Percentiles rank a stretch among this genome's conserved stretches.
Conservation (phyloP, 352 stramenopile genomes). For the Lagenidium giganteum region DNA sequence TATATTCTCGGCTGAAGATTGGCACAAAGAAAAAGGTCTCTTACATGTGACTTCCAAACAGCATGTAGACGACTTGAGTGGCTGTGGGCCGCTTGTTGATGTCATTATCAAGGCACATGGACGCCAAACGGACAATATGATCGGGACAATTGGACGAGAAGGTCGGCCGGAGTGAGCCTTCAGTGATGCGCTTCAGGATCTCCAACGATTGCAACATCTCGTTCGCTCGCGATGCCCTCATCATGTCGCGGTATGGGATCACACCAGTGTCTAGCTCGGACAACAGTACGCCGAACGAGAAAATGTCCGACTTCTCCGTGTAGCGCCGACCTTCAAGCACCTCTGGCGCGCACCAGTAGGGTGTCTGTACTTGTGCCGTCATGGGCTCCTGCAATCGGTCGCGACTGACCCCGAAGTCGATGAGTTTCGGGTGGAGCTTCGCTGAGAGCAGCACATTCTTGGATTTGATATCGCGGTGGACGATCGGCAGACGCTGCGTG, state of each 20-base stretch:
- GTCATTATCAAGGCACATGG: conserved; percentile 59
- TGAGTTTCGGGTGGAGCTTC: conserved; percentile 61
- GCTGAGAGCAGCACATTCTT: conserved; percentile 85
- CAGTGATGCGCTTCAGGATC: conserved; percentile 71
- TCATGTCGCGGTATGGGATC: conserved; percentile 65
- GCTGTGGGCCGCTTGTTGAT: conserved; percentile 52
- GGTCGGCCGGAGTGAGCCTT: conserved; percentile 66
- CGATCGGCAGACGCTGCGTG: conserved; percentile 53
- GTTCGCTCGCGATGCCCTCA: too few relatives aligned
- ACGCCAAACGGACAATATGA: conserved; percentile 44
- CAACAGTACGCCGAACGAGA: conserved; percentile 69
- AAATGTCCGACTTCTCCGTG: conserved; percentile 75
- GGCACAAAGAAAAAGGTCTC: too few relatives aligned
- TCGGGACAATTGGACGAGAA: conserved; percentile 64
- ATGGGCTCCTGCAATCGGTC: conserved; percentile 66
- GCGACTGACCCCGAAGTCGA: conserved; percentile 67
- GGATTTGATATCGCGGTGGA: conserved; percentile 87
- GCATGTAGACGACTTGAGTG: conserved; percentile 62
- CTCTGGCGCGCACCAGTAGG: conserved; percentile 66
- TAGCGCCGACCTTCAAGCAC: conserved; percentile 69
- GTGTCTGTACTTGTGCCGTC: conserved; percentile 70
- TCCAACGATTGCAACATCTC: too few relatives aligned
- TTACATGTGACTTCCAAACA: too few relatives aligned
- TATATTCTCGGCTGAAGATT: too few relatives aligned
- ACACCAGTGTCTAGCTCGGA: conserved; percentile 74